Conservation (phyloP, 768 basidiomycete species). For the Lanmaoa pseudosensibilis region DNA sequence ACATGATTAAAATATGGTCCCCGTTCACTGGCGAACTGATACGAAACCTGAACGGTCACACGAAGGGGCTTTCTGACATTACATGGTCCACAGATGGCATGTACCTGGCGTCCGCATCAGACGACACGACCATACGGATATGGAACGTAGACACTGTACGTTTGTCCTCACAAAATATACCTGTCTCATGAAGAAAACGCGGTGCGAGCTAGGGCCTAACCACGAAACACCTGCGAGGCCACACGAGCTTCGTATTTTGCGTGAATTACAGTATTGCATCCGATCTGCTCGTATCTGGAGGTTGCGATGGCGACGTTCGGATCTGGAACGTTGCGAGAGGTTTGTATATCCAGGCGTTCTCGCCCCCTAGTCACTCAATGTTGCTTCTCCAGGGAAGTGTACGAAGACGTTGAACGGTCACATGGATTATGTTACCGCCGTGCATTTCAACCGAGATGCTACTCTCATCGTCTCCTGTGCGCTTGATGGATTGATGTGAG, state of each 20-base stretch:
- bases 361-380: too few species aligned
- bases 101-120: slow-evolving; percentile 87
- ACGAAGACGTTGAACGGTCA: slow-evolving; percentile 89
- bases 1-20: slow-evolving; percentile 79
- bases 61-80: slow-evolving; percentile 84
- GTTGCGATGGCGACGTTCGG: slow-evolving; percentile 88
- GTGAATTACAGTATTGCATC: slow-evolving; percentile 88
- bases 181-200: neutral
- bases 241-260: slow-evolving; percentile 88
- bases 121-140: slow-evolving; percentile 86
- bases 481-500: slow-evolving; percentile 89
- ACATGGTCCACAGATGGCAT: slow-evolving; percentile 84
- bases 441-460: slow-evolving; percentile 91
- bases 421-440: slow-evolving; percentile 91
- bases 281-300: slow-evolving; percentile 88
- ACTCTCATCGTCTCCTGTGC: slow-evolving; percentile 89
- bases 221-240: slow-evolving; percentile 72
- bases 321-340: slow-evolving; percentile 91
- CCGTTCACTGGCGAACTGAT: slow-evolving; percentile 77
- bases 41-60: slow-evolving; percentile 72
- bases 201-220: slow-evolving; percentile 55
- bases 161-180: slow-evolving; percentile 17
- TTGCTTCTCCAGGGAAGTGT: slow-evolving; percentile 59
- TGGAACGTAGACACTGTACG: slow-evolving; percentile 84
- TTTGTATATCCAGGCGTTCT: slow-evolving; percentile 27